phyloP scores from a whole-genome alignment of 768 basidiomycete genomes.

The Mycena chlorophos region DNA sequence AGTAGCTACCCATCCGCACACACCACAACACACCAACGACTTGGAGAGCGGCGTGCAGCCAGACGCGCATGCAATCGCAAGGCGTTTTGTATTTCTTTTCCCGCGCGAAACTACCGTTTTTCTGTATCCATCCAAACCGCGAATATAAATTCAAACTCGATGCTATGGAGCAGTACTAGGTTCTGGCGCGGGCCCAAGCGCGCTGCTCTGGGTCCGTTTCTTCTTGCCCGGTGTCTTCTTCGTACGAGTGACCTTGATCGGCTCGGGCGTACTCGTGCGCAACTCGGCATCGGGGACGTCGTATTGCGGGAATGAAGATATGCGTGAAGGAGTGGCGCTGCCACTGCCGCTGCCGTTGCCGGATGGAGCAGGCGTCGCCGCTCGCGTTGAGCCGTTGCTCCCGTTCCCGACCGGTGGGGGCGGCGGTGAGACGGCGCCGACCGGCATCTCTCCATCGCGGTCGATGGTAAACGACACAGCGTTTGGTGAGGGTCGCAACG shows the following conservation, averaged over 20 bases:
- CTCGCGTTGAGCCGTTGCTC: slow-evolving; percentile 14
- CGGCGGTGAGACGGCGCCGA: slow-evolving; percentile 38
- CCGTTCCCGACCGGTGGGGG: slow-evolving; percentile 11
- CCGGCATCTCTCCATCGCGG: slow-evolving; percentile 84
- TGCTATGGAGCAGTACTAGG: slow-evolving; percentile 14
- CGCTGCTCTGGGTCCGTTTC: slow-evolving; percentile 51
- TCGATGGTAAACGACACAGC: slow-evolving; percentile 65
- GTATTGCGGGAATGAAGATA: slow-evolving; percentile 52
- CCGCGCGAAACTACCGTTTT: slow-evolving; percentile 5
- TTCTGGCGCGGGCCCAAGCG: slow-evolving; percentile 1
- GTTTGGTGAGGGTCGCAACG: slow-evolving; percentile 42
- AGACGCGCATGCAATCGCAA: too few relatives aligned
- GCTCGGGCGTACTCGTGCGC: slow-evolving; percentile 56
- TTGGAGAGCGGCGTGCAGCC: background rate
- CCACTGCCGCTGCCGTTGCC: too few relatives aligned
- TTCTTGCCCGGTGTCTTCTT: slow-evolving; percentile 66
- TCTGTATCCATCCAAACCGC: slow-evolving; percentile 28
- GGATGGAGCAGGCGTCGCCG: slow-evolving; percentile 31
- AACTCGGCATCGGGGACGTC: slow-evolving; percentile 50
- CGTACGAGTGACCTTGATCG: slow-evolving; percentile 72
- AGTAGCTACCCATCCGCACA: slow-evolving; percentile 5
- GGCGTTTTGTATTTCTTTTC: background rate
- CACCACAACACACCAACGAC: background rate
- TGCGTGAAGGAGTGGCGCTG: slow-evolving; percentile 38
- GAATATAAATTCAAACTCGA: slow-evolving; percentile 24